Conservation (phyloP, 768 basidiomycete species). For the Xerocomellus chrysenteron region DNA sequence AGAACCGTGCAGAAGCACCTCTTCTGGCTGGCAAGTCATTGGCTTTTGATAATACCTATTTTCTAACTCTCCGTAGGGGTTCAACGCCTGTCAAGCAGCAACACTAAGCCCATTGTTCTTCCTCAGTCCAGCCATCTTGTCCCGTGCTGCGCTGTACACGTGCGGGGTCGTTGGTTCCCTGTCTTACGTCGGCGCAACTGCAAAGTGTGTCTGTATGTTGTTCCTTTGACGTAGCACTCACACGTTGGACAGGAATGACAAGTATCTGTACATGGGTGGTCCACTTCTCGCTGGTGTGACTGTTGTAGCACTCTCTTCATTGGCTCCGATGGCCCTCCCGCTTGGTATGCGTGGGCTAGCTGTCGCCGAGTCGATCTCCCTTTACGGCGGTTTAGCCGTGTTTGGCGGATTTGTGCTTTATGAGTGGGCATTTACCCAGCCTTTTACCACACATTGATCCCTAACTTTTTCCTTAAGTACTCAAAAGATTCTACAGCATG, state of each 20-base stretch:
- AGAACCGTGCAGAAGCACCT: slow-evolving; percentile 73
- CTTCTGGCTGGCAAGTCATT: slow-evolving; percentile 67
- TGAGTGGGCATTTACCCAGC: slow-evolving; percentile 52
- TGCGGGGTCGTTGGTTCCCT: slow-evolving; percentile 83
- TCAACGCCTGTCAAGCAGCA: slow-evolving; percentile 84
- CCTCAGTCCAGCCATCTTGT: slow-evolving; percentile 79
- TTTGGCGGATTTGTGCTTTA: slow-evolving; percentile 86
- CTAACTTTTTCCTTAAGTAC: slow-evolving; percentile 42
- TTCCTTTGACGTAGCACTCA: neutral
- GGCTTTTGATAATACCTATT: neutral
- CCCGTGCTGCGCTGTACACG: slow-evolving; percentile 86
- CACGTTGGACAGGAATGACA: slow-evolving; percentile 55
- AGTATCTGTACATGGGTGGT: slow-evolving; percentile 82
- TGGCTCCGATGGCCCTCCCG: slow-evolving; percentile 89
- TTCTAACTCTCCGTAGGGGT: slow-evolving; percentile 48
- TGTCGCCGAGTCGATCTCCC: slow-evolving; percentile 70
- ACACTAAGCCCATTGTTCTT: slow-evolving; percentile 90
- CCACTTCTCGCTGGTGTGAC: slow-evolving; percentile 87
- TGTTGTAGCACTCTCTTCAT: slow-evolving; percentile 80
- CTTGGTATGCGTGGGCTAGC: slow-evolving; percentile 77
- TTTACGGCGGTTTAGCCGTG: slow-evolving; percentile 88
- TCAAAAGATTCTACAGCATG: slow-evolving; percentile 80
- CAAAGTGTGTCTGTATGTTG: slow-evolving; percentile 46
- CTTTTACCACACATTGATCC: neutral
- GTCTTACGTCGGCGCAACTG: slow-evolving; percentile 86